A percentile compares a stretch with the other conserved stretches of the same genome.
Conservation (phyloP, 495 filamentous ascomycete genomes). For the Massariosphaeria phaeospora region DNA sequence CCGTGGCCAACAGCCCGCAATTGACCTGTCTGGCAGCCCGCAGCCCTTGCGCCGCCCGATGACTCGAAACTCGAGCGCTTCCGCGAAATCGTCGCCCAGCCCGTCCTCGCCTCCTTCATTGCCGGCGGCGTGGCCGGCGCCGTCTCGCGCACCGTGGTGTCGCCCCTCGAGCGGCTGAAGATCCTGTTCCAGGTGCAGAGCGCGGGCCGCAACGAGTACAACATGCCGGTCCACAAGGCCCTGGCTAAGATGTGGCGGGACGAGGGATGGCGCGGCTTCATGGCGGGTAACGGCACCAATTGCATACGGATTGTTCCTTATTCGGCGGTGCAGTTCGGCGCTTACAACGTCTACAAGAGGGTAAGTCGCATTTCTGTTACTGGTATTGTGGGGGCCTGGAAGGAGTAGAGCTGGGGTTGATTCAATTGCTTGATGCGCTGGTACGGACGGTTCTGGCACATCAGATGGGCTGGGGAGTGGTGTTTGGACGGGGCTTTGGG, state of each 20-base stretch:
- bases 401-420: conserved; percentile 4
- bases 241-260: conserved; percentile 92
- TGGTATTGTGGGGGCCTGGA: not conserved
- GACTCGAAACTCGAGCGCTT: conserved; percentile 18
- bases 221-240: conserved; percentile 80
- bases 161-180: conserved; percentile 89
- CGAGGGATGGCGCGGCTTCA: conserved; percentile 92
- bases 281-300: conserved; percentile 96
- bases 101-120: conserved; percentile 84
- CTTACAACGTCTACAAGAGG: conserved; percentile 94
- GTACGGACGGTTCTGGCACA: conserved; percentile 1
- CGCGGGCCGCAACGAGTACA: conserved; percentile 84
- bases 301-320: conserved; percentile 98
- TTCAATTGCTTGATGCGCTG: too few relatives aligned
- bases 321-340: conserved; percentile 95
- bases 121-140: conserved; percentile 95
- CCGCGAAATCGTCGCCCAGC: conserved; percentile 54
- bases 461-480: too few relatives aligned
- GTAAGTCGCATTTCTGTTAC: conserved; percentile 49
- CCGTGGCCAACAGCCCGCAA: not conserved
- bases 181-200: conserved; percentile 97
- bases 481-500: too few relatives aligned
- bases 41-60: conserved; percentile 16
- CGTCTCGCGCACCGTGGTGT: conserved; percentile 95
- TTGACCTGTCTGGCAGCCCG: not conserved